Evolutionary conservation across 805 yeast genomes (phyloP).

Genomic region (Pichia exigua): DNA sequence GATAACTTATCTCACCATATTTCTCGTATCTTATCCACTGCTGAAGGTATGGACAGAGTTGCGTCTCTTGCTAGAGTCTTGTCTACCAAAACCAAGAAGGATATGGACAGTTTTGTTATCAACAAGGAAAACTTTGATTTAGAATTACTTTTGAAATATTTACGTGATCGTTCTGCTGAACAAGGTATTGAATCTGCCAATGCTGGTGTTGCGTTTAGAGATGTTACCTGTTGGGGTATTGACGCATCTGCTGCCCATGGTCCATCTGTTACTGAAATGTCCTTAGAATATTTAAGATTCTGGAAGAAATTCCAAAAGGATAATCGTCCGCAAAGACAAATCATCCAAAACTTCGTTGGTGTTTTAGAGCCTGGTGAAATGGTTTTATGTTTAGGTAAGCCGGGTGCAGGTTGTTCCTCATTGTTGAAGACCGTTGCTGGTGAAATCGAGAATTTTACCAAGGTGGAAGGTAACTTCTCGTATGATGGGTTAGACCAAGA

Average conservation of each 20-base stretch:
- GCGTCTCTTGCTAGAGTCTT: constrained; percentile 41
- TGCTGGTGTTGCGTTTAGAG: constrained; percentile 41
- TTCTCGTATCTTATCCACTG: constrained; percentile 16
- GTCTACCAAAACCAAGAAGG: constrained; percentile 37
- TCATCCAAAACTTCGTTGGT: constrained; percentile 20
- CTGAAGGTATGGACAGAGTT: constrained; percentile 27
- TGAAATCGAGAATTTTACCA: constrained; percentile 33
- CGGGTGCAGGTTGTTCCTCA: constrained; percentile 62
- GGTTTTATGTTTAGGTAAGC: constrained; percentile 47
- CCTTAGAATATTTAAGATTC: constrained; percentile 24
- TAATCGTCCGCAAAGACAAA: constrained; percentile 24
- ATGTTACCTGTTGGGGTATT: constrained; percentile 35
- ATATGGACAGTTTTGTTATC: constrained; percentile 18
- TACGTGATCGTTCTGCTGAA: constrained; percentile 33
- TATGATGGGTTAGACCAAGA: constrained; percentile 43
- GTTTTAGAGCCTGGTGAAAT: constrained; percentile 42
- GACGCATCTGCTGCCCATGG: constrained; percentile 46
- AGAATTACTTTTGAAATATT: constrained; percentile 28
- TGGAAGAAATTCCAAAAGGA: constrained; percentile 26
- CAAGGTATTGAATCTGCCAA: constrained; percentile 43
- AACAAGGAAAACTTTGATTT: constrained; percentile 36
- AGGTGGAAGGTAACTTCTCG: constrained; percentile 32
- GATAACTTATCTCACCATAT: constrained; percentile 18
- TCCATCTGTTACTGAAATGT: constrained; percentile 36
- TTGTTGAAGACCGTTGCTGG: constrained; percentile 41